Base-by-base conservation (phyloP, 768 basidiomycete genomes). In the Leccinellum rugosiceps region DNA sequence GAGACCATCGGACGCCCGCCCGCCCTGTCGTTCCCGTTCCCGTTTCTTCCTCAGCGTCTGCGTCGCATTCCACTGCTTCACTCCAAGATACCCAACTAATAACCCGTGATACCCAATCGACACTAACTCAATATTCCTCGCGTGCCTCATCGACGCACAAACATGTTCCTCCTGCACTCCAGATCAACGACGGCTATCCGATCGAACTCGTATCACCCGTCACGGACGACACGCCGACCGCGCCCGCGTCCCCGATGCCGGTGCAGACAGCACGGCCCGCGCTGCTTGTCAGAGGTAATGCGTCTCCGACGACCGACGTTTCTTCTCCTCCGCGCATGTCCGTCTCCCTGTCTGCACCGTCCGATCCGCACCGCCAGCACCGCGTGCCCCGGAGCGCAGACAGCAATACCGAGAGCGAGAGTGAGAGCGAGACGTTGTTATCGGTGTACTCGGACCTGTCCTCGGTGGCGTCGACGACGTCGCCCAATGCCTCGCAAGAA, bases 211-310 rank as follows among this genome's bases (percentile, higher is more conserved):
- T 62, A 26, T 59, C 60, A 4, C 65, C 56, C 11, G 4, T 57
- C 3, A 52, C 17, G 14, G 23, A 48, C n/a, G 69, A 57, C 25
- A 35, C 56, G 8, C 53, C 52, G 26, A 74, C 78, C 6, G 77
- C 68, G 4, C 79, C 81, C 1, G 77, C 77, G 41, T 73, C 76
- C 3, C 75, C 76, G 25, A 62, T 58, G 30, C 60, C 66, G n/a
- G 52, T 60, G 4, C 48, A 63, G 47, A 63, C 68, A 17, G 58
- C 66, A 21, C 62, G 57, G 19, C 64, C 68, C 51, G 23, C 35
- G 25, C 3, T 6, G n/a, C 34, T 58, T 28, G 51, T 58, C 4
- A 30, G 69, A 55, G 50, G 58, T 35, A 34, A 53, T 7, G 23
- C 21, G 3, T 59, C 62, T 17, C 34, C 32, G 17, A 25, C 31